Percentiles rank a stretch among this genome's conserved stretches.
Evolutionary conservation across 2,329 filamentous ascomycete genomes (phyloP).

Genomic region (Aureobasidium leucospermi): DNA sequence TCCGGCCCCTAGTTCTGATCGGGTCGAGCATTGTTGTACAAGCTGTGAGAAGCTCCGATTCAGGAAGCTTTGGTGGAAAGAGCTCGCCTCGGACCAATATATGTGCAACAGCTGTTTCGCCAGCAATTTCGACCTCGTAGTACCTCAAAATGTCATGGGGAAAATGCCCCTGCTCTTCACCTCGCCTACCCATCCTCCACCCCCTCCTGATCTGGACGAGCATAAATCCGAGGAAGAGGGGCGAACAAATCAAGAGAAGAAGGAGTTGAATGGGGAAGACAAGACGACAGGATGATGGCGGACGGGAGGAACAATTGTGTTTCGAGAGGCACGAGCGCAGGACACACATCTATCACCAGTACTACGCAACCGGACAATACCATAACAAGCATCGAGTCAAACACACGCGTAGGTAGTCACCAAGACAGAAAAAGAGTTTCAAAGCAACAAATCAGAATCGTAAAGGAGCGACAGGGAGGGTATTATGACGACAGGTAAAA

Average conservation of each 20-base stretch:
- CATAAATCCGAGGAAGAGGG: not conserved
- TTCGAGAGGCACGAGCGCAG: too few relatives aligned
- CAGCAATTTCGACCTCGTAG: not conserved
- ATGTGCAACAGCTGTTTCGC: not conserved
- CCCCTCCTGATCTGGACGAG: not conserved
- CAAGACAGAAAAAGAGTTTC: not conserved
- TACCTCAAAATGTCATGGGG: not conserved
- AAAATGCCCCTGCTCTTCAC: not conserved
- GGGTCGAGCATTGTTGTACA: not conserved
- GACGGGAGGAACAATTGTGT: too few relatives aligned
- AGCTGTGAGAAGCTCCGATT: not conserved
- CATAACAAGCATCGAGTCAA: not conserved
- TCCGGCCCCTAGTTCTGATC: not conserved
- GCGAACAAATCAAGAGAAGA: too few relatives aligned
- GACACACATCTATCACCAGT: too few relatives aligned
- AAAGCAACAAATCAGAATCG: not conserved
- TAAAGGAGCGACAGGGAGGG: not conserved
- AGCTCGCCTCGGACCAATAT: not conserved
- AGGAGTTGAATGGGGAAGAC: too few relatives aligned
- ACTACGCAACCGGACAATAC: too few relatives aligned
- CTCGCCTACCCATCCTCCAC: not conserved
- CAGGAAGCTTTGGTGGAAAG: not conserved
- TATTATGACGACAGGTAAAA: slow-evolving; percentile 1
- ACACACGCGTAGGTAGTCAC: not conserved
- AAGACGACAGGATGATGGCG: too few relatives aligned